Base-by-base conservation (phyloP, 768 basidiomycete genomes). In the Kondoa subrosea region DNA sequence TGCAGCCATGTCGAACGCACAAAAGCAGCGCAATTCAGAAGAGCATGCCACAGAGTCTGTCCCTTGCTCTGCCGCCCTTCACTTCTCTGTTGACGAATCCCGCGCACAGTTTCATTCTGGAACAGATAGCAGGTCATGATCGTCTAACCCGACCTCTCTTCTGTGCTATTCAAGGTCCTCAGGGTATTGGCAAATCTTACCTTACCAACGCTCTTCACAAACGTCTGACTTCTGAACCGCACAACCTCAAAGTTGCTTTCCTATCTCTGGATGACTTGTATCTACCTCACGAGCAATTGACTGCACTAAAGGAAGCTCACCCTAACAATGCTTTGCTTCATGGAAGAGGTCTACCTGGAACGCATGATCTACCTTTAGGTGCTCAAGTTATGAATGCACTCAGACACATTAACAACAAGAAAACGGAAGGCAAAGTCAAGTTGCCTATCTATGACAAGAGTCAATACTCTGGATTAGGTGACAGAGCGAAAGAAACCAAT, bases 301-400 rank as follows among this genome's bases (percentile, higher is more conserved):
- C 78, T 1, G 76, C 77, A 0, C 80, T 93, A 25, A 84, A 88
- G 4, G 63, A 69, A 0, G 73, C 79, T 1, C 72, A 86, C 71
- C 82, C 85, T 0, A 73, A 77, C 2, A 92, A 93, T 74, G 72
- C 75, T 27, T 80, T 96, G 1, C 81, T 90, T 75, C 79, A 81
- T 3, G 91, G 92, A 12, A 83, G 91, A n/a, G 91, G 91, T 0
- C 89, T 86, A 72, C 91, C 91, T 0, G 91, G 92, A 0, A 96
- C 91, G 4, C 91, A 96, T 75, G 92, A 96, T 74, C 76, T 88
- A 32, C 73, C 76, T 1, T 82, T 95, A 15, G 89, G 87, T 12
- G 70, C 80, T 1, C 70, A 79, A 4, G 73, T 86, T 40, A 74
- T 92, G 33, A 69, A 74, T 12, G 75, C 79, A 3, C 77, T 95